phyloP scores from a whole-genome alignment of 129 eudicot species.

The sunflower (Helianthus annuus) region DNA sequence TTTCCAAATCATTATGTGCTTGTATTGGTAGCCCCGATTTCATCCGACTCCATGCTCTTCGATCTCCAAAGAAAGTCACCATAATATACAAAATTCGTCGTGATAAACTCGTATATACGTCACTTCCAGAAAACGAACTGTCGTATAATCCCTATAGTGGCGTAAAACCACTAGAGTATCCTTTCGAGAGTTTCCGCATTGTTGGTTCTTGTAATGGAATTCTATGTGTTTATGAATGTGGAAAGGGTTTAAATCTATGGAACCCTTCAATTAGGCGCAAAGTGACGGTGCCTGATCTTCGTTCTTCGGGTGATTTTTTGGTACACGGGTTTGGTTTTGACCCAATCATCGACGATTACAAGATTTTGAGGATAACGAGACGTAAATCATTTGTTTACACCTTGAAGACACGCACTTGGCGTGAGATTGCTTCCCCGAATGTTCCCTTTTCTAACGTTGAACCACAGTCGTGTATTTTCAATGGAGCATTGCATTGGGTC shows the following conservation, averaged over 20 bases:
- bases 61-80: background rate
- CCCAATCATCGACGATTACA: background rate
- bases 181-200: background rate
- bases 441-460: too few species aligned
- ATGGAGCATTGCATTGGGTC: too few species aligned
- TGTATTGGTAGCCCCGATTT: conserved; percentile 24
- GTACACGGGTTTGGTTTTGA: conserved; percentile 22
- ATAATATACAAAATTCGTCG: background rate
- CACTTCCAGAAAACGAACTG: background rate
- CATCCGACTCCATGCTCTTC: conserved; percentile 12
- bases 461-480: too few species aligned
- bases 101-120: background rate
- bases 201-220: conserved; percentile 13
- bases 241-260: background rate
- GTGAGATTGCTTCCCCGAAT: too few species aligned
- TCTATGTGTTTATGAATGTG: background rate
- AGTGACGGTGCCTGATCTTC: background rate
- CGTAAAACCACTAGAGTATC: background rate
- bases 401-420: background rate
- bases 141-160: background rate
- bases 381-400: background rate
- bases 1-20: conserved; percentile 38
- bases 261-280: conserved; percentile 14
- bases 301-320: background rate
- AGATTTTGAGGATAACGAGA: background rate